Conservation (phyloP, 306 rosid species). For the Vigna radiata region DNA sequence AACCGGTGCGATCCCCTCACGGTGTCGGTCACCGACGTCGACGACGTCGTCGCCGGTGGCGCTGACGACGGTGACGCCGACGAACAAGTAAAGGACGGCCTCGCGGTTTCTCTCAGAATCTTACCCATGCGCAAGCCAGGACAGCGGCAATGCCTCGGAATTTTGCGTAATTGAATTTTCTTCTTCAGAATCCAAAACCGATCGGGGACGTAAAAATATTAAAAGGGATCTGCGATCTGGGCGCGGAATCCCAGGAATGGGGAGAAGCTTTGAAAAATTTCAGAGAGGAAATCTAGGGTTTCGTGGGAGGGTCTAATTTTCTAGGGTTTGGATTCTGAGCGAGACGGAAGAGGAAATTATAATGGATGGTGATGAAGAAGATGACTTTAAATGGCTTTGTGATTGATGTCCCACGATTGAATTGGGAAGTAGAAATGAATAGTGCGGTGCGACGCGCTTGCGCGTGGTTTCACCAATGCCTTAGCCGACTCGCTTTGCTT, state of each 20-base stretch:
- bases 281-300: slow-evolving; percentile 61
- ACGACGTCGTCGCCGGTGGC: slow-evolving; percentile 69
- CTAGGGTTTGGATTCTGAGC: slow-evolving; percentile 46
- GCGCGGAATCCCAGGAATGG: slow-evolving; percentile 13
- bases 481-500: slow-evolving; percentile 7
- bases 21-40: slow-evolving; percentile 76
- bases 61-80: slow-evolving; percentile 47
- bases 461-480: slow-evolving; percentile 13
- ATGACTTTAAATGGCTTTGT: slow-evolving; percentile 2
- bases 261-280: slow-evolving; percentile 20
- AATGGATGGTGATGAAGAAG: slow-evolving; percentile 2
- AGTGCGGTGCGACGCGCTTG: slow-evolving; percentile 6
- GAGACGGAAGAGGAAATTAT: not conserved
- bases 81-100: slow-evolving; percentile 55
- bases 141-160: slow-evolving; percentile 27
- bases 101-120: slow-evolving; percentile 65
- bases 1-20: slow-evolving; percentile 80
- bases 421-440: not conserved
- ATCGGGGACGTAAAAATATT: not conserved
- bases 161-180: not conserved
- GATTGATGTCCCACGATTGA: slow-evolving; percentile 8
- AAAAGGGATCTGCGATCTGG: slow-evolving; percentile 50
- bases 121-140: slow-evolving; percentile 71
- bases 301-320: slow-evolving; percentile 36
- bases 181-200: slow-evolving; percentile 36